phyloP scores from a whole-genome alignment of 2,329 filamentous ascomycete species.

The Aspergillus tanneri region DNA sequence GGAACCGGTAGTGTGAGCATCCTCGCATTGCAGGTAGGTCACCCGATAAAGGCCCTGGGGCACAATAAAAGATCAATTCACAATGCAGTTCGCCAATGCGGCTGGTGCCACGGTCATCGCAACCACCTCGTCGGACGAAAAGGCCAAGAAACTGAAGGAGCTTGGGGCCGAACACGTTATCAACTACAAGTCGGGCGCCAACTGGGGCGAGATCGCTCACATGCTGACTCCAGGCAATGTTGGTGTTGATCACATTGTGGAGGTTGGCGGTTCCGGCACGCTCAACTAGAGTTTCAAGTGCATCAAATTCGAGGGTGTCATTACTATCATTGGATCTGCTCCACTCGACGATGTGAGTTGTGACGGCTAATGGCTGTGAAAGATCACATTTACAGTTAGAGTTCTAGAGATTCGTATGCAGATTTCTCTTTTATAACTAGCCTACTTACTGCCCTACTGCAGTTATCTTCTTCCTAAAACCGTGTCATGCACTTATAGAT shows the following conservation, averaged over 20 bases:
- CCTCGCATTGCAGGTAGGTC: constrained; percentile 54
- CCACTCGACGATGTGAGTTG: no score
- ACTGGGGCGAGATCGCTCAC: constrained; percentile 62
- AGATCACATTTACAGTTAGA: no score
- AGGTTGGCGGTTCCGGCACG: constrained; percentile 66
- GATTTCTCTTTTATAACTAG: no score
- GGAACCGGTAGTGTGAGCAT: constrained; percentile 62
- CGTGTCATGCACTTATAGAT: no score
- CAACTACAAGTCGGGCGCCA: constrained; percentile 59
- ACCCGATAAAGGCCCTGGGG: no score
- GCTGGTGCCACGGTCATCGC: constrained; percentile 57
- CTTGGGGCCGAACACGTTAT: constrained; percentile 60
- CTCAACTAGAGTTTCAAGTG: constrained; percentile 57
- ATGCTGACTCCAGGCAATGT: constrained; percentile 48
- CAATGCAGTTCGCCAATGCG: constrained; percentile 51
- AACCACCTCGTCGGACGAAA: constrained; percentile 58
- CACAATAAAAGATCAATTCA: no score
- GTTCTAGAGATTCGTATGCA: no score
- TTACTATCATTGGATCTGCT: constrained; percentile 59
- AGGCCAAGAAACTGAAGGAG: constrained; percentile 53
- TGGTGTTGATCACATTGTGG: constrained; percentile 64
- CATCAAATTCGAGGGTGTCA: constrained; percentile 55
- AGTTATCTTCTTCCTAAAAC: no score
- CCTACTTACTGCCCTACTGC: no score
- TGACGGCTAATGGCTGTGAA: no score